Evolutionary conservation across 495 filamentous ascomycete genomes (phyloP).

Genomic region (Astrothelium macrocarpum): DNA sequence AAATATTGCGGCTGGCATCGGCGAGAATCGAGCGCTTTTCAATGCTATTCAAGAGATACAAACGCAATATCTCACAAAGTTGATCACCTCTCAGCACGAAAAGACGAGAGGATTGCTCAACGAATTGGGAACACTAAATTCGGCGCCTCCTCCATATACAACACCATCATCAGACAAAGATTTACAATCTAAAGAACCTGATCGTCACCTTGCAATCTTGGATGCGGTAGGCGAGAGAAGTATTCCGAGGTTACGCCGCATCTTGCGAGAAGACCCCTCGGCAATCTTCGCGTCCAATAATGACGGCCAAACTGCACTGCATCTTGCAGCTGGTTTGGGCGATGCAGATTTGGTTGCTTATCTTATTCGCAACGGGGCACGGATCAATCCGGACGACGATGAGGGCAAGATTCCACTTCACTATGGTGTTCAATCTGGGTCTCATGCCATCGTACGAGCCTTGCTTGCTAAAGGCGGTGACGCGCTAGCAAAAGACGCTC

Average conservation of each 20-base stretch:
- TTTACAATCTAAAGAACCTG: background rate
- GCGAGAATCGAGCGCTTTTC: background rate
- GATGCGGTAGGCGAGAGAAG: background rate
- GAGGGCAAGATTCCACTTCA: background rate
- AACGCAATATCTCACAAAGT: background rate
- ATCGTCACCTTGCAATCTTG: background rate
- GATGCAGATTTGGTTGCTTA: background rate
- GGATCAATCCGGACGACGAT: background rate
- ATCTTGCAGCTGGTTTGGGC: background rate
- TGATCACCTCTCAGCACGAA: background rate
- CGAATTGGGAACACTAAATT: background rate
- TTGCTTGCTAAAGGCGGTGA: background rate
- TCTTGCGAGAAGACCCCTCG: background rate
- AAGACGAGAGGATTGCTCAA: background rate
- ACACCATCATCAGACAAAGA: background rate
- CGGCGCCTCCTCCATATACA: background rate
- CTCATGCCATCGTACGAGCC: background rate
- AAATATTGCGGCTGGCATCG: background rate
- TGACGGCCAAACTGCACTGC: background rate
- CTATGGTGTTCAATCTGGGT: background rate
- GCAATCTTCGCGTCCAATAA: background rate
- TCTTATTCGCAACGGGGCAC: background rate
- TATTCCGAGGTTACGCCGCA: background rate
- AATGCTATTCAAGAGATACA: background rate
- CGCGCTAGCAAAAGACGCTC: background rate